Evolutionary conservation across 768 basidiomycete species (phyloP).

Genomic region (Asterophora parasitica): DNA sequence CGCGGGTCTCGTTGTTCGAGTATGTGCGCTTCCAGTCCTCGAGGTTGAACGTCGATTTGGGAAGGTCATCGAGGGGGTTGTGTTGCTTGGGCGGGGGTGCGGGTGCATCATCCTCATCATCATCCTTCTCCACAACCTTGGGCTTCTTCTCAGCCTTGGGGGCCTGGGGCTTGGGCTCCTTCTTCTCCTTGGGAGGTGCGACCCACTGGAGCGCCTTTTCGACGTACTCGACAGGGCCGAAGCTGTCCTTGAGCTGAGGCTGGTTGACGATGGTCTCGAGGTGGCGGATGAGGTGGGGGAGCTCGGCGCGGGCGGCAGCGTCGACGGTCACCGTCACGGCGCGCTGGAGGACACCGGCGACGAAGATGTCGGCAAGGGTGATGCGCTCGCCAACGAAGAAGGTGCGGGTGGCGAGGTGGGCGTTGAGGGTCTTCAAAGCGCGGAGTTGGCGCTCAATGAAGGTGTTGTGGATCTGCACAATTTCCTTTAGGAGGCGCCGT

Average conservation of each 20-base stretch:
- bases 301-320: constrained; percentile 54
- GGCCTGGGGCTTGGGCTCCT: constrained; percentile 51
- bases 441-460: constrained; percentile 50
- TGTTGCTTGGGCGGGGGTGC: constrained; percentile 85
- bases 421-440: constrained; percentile 64
- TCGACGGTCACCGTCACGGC: constrained; percentile 59
- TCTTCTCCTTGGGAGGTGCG: constrained; percentile 77
- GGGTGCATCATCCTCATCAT: constrained; percentile 71
- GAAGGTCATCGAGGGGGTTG: constrained; percentile 91
- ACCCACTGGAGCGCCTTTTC: constrained; percentile 71
- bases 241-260: constrained; percentile 64
- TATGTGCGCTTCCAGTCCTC: constrained; percentile 98
- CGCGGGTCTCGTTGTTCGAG: constrained; percentile 97
- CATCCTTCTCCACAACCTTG: constrained; percentile 59
- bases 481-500: not conserved
- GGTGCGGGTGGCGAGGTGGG: constrained; percentile 71
- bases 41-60: constrained; percentile 83
- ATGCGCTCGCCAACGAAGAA: constrained; percentile 94
- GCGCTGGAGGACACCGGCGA: constrained; percentile 56
- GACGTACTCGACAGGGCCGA: constrained; percentile 50
- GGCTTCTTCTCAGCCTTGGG: constrained; percentile 64
- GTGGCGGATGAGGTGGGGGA: constrained; percentile 79
- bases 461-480: constrained; percentile 49
- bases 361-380: constrained; percentile 82
- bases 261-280: constrained; percentile 87